Base-by-base conservation (phyloP, 768 basidiomycete species). In the Mycena capillaripes region DNA sequence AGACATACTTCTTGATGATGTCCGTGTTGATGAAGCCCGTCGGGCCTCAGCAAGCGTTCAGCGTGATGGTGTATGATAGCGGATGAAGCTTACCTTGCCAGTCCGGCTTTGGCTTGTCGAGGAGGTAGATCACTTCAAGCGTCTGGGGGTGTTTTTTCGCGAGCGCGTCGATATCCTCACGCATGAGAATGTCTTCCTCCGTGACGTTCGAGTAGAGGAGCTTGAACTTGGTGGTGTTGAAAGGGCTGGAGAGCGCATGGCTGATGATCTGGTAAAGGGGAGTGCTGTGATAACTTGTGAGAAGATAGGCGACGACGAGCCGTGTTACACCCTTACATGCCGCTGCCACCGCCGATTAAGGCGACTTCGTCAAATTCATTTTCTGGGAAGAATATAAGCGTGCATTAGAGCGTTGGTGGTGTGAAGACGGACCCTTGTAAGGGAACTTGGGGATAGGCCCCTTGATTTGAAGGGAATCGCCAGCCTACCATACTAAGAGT, bases 201-300 rank as follows among this genome's bases (percentile, higher is more conserved):
- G 95, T 90, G 44, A 96, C 88, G 81, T 99, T 99, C 44, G 95
- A 92, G 83, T 94, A 99, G 76, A 99, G 84, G 66, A 99, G 87
- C 56, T 92, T 97, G 86, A 95, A 98, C 77, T 96, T 96, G 71
- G 98, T 98, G 85, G 92, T 95, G 90, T 99, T 98, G 48, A 82
- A 76, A 36, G 89, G 87, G 78, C 95, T 92, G 1, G 90, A 76
- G 52, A 90, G 89, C 11, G 95, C 93, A 79, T 96, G 90, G 52
- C 86, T 86, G 53, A 97, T 79, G 76, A 98, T 84, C 82, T 96
- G 95, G 84, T 94, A 96, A 55, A 96, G 88, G 3, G 95, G 95
- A 11, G 95, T 93, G 72, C 93, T 95, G 76, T 55, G 57, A 34
- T 77, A 60, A 73, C 60, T 38, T 50, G 12, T 27, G 34, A 57